A percentile compares a stretch with the other conserved stretches of the same genome.
Conservation (phyloP, 208 protist genomes). For the Leishmania major region DNA sequence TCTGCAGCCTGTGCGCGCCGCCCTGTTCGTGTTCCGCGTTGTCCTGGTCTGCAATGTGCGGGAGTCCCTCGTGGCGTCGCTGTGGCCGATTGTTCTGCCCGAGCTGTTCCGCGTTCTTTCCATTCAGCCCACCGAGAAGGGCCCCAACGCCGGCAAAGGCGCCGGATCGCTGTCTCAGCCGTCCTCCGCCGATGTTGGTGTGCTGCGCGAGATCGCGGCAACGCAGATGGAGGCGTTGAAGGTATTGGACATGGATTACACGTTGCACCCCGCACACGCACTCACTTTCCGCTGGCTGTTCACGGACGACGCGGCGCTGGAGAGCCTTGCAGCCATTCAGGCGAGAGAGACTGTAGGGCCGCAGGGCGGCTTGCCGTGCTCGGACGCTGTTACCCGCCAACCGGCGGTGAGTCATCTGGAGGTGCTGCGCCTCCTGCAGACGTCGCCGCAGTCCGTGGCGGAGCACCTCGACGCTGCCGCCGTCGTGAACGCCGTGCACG, state of each 20-base stretch:
- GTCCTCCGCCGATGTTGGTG: background rate
- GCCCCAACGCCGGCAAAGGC: background rate
- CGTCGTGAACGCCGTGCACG: slow-evolving; percentile 14
- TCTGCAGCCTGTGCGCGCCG: slow-evolving; percentile 34
- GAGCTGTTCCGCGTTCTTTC: slow-evolving; percentile 30
- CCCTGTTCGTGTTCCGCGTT: slow-evolving; percentile 64
- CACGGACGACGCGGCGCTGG: slow-evolving; percentile 22
- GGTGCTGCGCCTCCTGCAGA: slow-evolving; percentile 19
- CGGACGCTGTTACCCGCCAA: background rate
- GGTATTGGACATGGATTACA: slow-evolving; percentile 50
- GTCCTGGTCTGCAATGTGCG: slow-evolving; percentile 40
- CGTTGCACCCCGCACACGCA: slow-evolving; percentile 39
- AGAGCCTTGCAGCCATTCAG: slow-evolving; percentile 12
- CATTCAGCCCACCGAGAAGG: background rate
- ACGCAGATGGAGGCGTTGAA: slow-evolving; percentile 73
- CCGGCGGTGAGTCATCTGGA: slow-evolving; percentile 22
- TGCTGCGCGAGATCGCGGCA: slow-evolving; percentile 35
- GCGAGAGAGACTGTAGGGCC: background rate
- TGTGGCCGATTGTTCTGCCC: slow-evolving; percentile 60
- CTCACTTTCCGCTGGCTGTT: slow-evolving; percentile 38
- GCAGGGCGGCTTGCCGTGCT: background rate
- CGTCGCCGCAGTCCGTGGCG: background rate
- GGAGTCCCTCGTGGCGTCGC: slow-evolving; percentile 33
- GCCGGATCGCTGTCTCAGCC: background rate
- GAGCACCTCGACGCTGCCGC: background rate